Base-by-base conservation (phyloP, 2,329 filamentous ascomycete genomes). In the Anthostomella pinea region DNA sequence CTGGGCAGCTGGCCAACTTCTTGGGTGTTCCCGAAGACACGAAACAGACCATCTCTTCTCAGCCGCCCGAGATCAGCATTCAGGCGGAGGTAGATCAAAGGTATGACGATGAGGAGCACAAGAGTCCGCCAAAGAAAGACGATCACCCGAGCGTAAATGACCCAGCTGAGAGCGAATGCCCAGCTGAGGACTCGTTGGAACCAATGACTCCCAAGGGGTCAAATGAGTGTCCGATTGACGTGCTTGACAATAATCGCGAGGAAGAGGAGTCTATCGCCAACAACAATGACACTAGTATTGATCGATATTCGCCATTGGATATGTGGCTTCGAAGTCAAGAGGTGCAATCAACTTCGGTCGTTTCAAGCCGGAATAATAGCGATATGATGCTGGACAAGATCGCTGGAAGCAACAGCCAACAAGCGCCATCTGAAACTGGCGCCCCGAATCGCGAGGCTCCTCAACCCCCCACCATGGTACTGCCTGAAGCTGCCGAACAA, bases 281-380 rank as follows among this genome's bases (percentile, higher is more conserved):
- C 26, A 28, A 34, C 36, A 22, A 45, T 13, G 43, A 52, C 25
- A 43, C 39, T 18, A 38, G 28, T 14, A 36, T 39, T 16, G 46
- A 44, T 19, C 44, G 44, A 14, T 39, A 49, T 36, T 59, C 56
- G 5, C 54, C 55, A 15, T 38, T 60, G 16, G 48, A 57, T 28
- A 35, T 57, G 17, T 60, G 57, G 57, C 35, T 60, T 26, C 43
- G 56, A 8, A 57, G 47, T 14, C 55, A 59, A 39, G 47, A 49
- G 14, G 28, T 54, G 9, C 52, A 52, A 17, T 39, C 41, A 9
- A 29, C 26, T 29, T 56, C 49, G 15, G 32, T 36, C 8, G 23
- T 43, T 18, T 49, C 52, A 16, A 52, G 43, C n/a, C 43, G 43
- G 23, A 38, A 39, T 15, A 48, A 45, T 5, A 46, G 48, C 15